These are phyloP conservation scores for Flagelloscypha sp. DNA, from an alignment of 768 basidiomycete genomes.

Conservation along the genomic window DNA sequence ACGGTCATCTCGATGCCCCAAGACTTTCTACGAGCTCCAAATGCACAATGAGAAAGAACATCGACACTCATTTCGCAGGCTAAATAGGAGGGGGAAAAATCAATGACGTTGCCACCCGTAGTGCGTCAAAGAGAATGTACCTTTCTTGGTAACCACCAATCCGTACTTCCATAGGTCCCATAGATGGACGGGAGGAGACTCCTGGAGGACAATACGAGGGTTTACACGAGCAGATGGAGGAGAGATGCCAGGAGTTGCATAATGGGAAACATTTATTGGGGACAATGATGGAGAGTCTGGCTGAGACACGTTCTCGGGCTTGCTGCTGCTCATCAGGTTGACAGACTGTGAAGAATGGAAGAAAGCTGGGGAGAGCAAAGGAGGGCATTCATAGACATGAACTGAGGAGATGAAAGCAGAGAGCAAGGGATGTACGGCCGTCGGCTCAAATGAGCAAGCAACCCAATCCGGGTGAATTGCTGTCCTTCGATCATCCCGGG, in stretches of 20 bases:
- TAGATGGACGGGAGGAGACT: conserved; percentile 45
- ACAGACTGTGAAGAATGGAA: no score
- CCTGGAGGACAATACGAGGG: conserved; percentile 52
- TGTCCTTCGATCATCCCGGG: no score
- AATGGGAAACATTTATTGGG: no score
- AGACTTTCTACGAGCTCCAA: conserved; percentile 80
- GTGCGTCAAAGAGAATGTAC: conserved; percentile 25
- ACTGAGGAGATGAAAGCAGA: no score
- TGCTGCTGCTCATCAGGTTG: no score
- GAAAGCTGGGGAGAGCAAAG: no score
- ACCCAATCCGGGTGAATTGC: no score
- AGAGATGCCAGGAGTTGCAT: conserved; percentile 56
- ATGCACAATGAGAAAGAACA: conserved; percentile 69
- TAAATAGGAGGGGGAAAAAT: conserved; percentile 10
- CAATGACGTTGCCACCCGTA: conserved; percentile 1
- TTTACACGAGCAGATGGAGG: conserved; percentile 72
- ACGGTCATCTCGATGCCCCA: conserved; percentile 97
- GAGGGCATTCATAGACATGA: no score
- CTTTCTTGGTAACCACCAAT: conserved; percentile 57
- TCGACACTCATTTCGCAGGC: conserved; percentile 51
- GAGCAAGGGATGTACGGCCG: no score
- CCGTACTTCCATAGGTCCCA: conserved; percentile 73
- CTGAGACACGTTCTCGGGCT: no score
- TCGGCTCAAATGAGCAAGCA: no score
- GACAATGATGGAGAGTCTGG: no score